A percentile compares a stretch with the other conserved stretches of the same genome.
phyloP scores from a whole-genome alignment of 768 basidiomycete genomes.

The Boletus rubescentipes region DNA sequence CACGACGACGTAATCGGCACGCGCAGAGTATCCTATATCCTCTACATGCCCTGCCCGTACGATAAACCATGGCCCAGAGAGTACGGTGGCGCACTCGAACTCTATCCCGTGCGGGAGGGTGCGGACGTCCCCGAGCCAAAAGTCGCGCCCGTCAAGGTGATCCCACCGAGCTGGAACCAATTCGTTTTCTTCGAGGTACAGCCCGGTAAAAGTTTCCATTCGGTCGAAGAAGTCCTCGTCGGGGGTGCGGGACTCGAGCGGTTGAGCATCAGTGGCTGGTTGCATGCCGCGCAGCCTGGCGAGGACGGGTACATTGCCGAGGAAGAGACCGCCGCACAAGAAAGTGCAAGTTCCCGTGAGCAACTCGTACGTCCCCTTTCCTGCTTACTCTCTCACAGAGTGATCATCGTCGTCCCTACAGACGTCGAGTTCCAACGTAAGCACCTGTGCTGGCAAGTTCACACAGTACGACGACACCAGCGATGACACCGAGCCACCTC shows the following conservation, averaged over 20 bases:
- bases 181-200: slow-evolving; percentile 91
- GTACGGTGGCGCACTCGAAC: slow-evolving; percentile 93
- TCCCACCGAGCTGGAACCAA: slow-evolving; percentile 86
- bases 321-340: slow-evolving; percentile 41
- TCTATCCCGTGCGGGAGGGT: slow-evolving; percentile 73
- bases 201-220: slow-evolving; percentile 93
- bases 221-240: slow-evolving; percentile 95
- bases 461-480: slow-evolving; percentile 45
- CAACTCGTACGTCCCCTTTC: slow-evolving; percentile 72
- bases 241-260: slow-evolving; percentile 68
- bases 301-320: slow-evolving; percentile 82
- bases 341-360: slow-evolving; percentile 88
- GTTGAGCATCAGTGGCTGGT: slow-evolving; percentile 95
- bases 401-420: slow-evolving; percentile 27
- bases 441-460: slow-evolving; percentile 39
- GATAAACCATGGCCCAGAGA: slow-evolving; percentile 78
- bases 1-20: slow-evolving; percentile 99
- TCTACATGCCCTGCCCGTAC: slow-evolving; percentile 86
- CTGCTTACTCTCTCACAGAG: not conserved
- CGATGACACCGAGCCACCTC: slow-evolving; percentile 42
- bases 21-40: slow-evolving; percentile 92
- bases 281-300: slow-evolving; percentile 87
- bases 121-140: slow-evolving; percentile 68
- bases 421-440: slow-evolving; percentile 57
- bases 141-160: slow-evolving; percentile 57